A percentile compares a stretch with the other conserved stretches of the same genome.
Evolutionary conservation across 257 asterid genomes (phyloP).

Genomic region (Scutellaria minor): DNA sequence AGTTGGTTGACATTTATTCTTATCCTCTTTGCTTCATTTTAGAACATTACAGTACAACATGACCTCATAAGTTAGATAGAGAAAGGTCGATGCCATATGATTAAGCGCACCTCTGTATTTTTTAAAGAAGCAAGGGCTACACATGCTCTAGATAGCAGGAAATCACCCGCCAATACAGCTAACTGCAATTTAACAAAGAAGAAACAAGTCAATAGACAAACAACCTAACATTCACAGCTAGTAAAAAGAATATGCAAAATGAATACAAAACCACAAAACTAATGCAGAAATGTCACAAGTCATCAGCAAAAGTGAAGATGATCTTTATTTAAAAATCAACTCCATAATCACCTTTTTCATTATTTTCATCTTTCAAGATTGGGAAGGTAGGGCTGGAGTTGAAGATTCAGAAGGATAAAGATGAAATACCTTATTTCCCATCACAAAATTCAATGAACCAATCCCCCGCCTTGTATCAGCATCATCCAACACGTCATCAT

Average conservation of each 20-base stretch:
- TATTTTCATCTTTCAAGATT: background rate
- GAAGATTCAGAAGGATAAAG: conserved; percentile 9
- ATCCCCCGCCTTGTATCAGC: conserved; percentile 96
- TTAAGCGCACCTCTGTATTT: conserved; percentile 75
- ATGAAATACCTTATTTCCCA: conserved; percentile 90
- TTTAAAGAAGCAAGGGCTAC: conserved; percentile 95
- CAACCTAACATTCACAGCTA: background rate
- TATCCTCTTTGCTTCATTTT: conserved; percentile 8
- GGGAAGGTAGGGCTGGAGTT: background rate
- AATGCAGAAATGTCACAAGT: background rate
- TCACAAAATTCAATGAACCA: conserved; percentile 77
- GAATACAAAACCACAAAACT: background rate
- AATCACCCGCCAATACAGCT: conserved; percentile 96
- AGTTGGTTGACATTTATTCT: conserved; percentile 13
- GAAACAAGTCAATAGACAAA: conserved; percentile 25
- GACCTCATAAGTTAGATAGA: conserved; percentile 5
- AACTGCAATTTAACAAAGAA: conserved; percentile 56
- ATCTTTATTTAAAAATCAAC: background rate
- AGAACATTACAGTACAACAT: background rate
- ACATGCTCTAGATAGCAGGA: conserved; percentile 91
- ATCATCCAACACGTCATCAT: conserved; percentile 98
- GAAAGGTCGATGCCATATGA: conserved; percentile 26
- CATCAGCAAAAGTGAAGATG: background rate
- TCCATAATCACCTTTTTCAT: background rate
- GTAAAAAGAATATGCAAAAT: background rate